Evolutionary conservation across 768 basidiomycete species (phyloP), one percentile per base, ranked within the genome.

Genomic region (Boletus eberwhitei): DNA sequence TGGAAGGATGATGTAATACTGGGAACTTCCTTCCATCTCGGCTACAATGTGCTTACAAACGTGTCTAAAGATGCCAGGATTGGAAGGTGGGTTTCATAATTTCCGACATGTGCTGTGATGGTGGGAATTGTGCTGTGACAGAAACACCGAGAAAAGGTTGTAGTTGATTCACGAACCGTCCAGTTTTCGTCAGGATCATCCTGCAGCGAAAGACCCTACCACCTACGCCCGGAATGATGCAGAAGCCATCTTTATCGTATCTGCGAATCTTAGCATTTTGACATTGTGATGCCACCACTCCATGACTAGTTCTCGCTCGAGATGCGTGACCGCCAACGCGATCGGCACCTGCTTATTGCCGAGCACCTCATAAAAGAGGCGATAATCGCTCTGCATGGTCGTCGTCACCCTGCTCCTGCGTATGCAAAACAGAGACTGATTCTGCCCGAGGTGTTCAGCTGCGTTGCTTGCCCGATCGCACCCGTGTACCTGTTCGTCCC

Each of bases 331-430:
- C 22, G 67, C 73, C 17, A 78, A 48, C 5, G 73, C 65, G 37
- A 72, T 69, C 19, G 77, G 77, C 12, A 77, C 76, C 32, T 65
- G 52, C 31, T 55, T 56, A 47, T 59, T 65, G 38, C 77, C 77
- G 7, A 78, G 71, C 35, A 76, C 67, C 45, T 78, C 70, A 36
- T 69, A 58, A 61, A 77, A 76, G 17, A 77, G 53, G 4, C 59
- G 52, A 29, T 71, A 74, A 37, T 72, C 73, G 43, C 55, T 69
- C 55, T 59, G 61, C 48, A 60, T 60, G 42, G 63, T 65, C 26
- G 59, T 59, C 5, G 65, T 73, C 43, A 68, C 61, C 53, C 69
- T 53, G 17, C 47, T 60, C 3, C 64, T 71, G 19, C 73, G 71
- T 3, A 71, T 53, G 43, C 71, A 74, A 52, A 70, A 73, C 34